Base-by-base conservation (phyloP, 1,284 basidiomycete genomes). In the Cutaneotrichosporon sp. region DNA sequence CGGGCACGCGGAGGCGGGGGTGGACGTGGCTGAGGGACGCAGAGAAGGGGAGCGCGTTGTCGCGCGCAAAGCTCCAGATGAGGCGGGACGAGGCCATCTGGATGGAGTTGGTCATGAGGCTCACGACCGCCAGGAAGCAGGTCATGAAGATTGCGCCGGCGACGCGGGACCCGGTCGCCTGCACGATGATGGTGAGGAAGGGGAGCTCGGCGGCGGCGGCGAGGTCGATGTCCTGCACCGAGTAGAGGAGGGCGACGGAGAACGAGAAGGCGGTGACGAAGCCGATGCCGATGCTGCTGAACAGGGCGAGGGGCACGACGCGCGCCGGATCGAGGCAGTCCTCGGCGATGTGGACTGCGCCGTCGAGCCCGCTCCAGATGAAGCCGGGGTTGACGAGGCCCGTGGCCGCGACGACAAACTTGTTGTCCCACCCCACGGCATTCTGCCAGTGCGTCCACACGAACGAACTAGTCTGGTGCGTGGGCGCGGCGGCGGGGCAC, bases 351-450 rank as follows among this genome's bases (percentile, higher is more conserved):
- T 65, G 64, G 16, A 61, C 55, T 3, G 64, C 55, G 7, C 60
- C 59, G 34, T 65, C 64, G 11, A 65, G 29, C 7, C 64, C 64
- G 3, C 51, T 51, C 54, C 55, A 65, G 43, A 59, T 38, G 22
- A 63, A 65, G 6, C 60, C 60, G 10, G 64, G 64, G 34, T 65
- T 65, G 27, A 65, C 58, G 10, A 65, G 47, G 1, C 64, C 64
- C 0, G 64, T 65, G 14, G 58, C 57, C 2, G 58, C 64, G 10
- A 65, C 64, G 22, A 65, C 55, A 49, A 62, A 65, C 53, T 54
- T 62, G 52, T 53, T 56, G 9, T 51, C 45, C 64, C 64, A 62
- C 2, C 56, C 60, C 1, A 45, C 55, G 4, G 54, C 56, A 18
- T 62, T 62, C 46, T 62, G 45, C 56, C 60, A 62, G 13, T 38